Evolutionary conservation across 306 rosid species (phyloP).

Genomic region (Acacia confusa): DNA sequence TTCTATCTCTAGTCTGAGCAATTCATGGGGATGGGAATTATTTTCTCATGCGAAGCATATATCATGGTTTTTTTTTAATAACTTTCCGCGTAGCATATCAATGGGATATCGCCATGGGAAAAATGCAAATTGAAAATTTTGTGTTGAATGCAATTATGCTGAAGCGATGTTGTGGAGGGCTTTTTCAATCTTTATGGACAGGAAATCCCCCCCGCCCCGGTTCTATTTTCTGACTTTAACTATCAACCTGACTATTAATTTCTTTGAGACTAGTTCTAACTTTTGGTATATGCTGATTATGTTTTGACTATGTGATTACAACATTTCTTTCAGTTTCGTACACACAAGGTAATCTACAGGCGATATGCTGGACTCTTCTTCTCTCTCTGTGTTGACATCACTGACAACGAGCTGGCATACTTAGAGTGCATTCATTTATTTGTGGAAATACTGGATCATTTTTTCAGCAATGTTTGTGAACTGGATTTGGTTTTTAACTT

Average conservation of each 20-base stretch:
- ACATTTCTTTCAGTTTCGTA: constrained; percentile 74
- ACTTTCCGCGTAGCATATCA: neutral
- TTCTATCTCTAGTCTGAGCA: neutral
- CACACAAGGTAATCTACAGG: constrained; percentile 94
- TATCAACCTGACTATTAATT: neutral
- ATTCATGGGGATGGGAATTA: neutral
- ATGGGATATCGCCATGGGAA: neutral
- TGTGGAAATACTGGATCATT: constrained; percentile 85
- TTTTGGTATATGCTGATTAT: neutral
- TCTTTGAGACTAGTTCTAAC: constrained; percentile 6
- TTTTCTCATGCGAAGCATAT: neutral
- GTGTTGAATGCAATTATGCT: constrained; percentile 35
- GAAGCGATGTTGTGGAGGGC: constrained; percentile 41
- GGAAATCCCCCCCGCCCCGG: neutral
- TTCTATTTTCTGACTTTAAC: neutral
- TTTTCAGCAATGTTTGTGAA: constrained; percentile 80
- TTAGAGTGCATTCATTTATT: constrained; percentile 95
- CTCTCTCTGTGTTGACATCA: constrained; percentile 96
- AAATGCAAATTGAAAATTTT: neutral
- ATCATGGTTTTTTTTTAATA: neutral
- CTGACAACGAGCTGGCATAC: constrained; percentile 96
- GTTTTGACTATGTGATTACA: constrained; percentile 24
- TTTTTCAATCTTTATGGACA: neutral
- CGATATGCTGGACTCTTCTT: constrained; percentile 94
- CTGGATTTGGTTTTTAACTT: constrained; percentile 73